Evolutionary conservation across 176 grass and related monocot species (phyloP), one percentile per base, ranked within the genome.

Genomic region (Zoysia pacifica): DNA sequence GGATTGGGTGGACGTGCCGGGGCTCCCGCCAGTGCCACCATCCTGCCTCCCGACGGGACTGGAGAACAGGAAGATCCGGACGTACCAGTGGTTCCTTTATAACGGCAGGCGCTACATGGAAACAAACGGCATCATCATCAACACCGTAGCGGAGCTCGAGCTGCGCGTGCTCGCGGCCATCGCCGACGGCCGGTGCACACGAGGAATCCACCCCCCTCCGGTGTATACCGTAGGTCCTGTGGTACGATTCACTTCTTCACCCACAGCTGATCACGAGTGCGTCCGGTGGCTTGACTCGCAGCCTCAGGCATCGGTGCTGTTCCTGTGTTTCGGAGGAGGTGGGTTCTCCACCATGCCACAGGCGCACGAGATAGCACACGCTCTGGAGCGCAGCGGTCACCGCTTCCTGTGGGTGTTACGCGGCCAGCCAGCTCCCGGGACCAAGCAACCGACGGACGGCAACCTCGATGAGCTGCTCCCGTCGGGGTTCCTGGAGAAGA

Each of bases 401-500:
- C 70, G 69, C 28, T 89, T 92, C 75, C 47, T 92, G 16, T 93
- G 90, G 90, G 70, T 85, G 55, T 71, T 84, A 44, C 81, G 81
- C 3, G n/a, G 56, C 1, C 47, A 46, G 3, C 65, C 70, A 2
- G 40, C 4, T 0, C 37, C 11, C 3, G 69, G 61, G 4, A 16
- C 0, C 1, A 11, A n/a, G 13, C 5, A 9, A 1, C 58, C 76
- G 14, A 42, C 45, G 36, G 82, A 72, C 35, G 63, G 35, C 1
- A 12, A 79, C 39, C 46, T 71, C 7, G 53, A 2, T 0, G 79
- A 88, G 48, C 20, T 78, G 19, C 78, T 90, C 53, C 91, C 82
- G 1, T 48, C 76, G 1, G 85, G 88, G 0, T 93, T 93, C 72
- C 0, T 80, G 42, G 85, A 76, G 16, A 80, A 41, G 83, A 93